Evolutionary conservation across 2,329 filamentous ascomycete genomes (phyloP).

Genomic region (Metarhizium humberi): DNA sequence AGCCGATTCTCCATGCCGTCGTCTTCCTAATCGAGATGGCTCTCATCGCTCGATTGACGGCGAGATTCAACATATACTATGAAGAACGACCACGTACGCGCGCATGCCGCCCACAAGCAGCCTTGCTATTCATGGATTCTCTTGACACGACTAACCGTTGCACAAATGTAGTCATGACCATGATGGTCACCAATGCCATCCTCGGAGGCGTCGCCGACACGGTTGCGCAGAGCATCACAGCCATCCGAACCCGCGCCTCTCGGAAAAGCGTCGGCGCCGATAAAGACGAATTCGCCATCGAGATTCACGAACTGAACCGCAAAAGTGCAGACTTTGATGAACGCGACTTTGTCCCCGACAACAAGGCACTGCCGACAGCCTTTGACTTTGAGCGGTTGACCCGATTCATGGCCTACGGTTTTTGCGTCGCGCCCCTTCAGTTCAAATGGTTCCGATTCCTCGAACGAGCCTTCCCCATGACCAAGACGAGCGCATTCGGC

Average conservation of each 20-base stretch:
- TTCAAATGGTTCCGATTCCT: conserved; percentile 95
- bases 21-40: conserved; percentile 85
- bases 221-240: conserved; percentile 85
- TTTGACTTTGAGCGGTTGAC: conserved; percentile 95
- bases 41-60: conserved; percentile 69
- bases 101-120: neutral
- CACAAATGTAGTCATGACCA: conserved; percentile 65
- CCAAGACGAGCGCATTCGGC: conserved; percentile 61
- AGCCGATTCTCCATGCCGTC: conserved; percentile 82
- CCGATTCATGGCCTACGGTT: conserved; percentile 94
- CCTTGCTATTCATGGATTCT: neutral
- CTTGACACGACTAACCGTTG: neutral
- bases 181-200: conserved; percentile 97
- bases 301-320: conserved; percentile 79
- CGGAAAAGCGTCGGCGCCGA: conserved; percentile 50
- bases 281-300: conserved; percentile 69
- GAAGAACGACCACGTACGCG: conserved; percentile 70
- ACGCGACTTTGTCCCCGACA: conserved; percentile 57
- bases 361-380: conserved; percentile 57
- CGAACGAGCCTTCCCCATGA: conserved; percentile 72
- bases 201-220: conserved; percentile 95
- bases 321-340: conserved; percentile 60
- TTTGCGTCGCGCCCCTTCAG: conserved; percentile 89
- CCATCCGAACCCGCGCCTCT: conserved; percentile 59
- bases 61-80: conserved; percentile 93